Evolutionary conservation across 495 filamentous ascomycete species (phyloP).

Genomic region (Neurospora pannonica): DNA sequence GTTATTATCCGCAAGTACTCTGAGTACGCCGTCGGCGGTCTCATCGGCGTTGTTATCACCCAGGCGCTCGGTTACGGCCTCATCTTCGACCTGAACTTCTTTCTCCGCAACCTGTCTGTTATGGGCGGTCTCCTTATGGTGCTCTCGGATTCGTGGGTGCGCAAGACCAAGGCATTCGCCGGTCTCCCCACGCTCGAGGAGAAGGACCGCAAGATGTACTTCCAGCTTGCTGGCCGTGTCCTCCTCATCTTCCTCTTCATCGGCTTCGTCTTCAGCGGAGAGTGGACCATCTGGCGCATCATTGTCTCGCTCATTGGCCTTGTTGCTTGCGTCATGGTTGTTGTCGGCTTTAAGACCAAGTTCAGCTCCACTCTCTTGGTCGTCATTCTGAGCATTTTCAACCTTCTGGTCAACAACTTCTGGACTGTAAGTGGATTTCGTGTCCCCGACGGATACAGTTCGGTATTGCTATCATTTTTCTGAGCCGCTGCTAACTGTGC

Average conservation of each 20-base stretch:
- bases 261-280: constrained; percentile 89
- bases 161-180: constrained; percentile 93
- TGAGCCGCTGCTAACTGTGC: constrained; percentile 10
- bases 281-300: constrained; percentile 82
- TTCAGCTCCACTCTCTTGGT: constrained; percentile 92
- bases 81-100: constrained; percentile 99
- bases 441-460: background rate
- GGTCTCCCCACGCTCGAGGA: constrained; percentile 90
- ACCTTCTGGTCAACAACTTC: constrained; percentile 97
- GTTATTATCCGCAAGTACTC: constrained; percentile 88
- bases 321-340: constrained; percentile 94
- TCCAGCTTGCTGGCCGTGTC: constrained; percentile 94
- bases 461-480: no score
- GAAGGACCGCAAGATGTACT: constrained; percentile 99
- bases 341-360: constrained; percentile 99
- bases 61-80: constrained; percentile 95
- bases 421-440: constrained; percentile 72
- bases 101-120: constrained; percentile 95
- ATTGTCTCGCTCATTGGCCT: constrained; percentile 73
- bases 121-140: constrained; percentile 97
- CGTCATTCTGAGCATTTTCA: constrained; percentile 91
- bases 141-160: constrained; percentile 92
- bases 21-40: constrained; percentile 82
- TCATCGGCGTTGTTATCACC: constrained; percentile 85
- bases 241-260: constrained; percentile 94